Conservation (phyloP, 805 yeast genomes). For the Brettanomyces naardenensis region DNA sequence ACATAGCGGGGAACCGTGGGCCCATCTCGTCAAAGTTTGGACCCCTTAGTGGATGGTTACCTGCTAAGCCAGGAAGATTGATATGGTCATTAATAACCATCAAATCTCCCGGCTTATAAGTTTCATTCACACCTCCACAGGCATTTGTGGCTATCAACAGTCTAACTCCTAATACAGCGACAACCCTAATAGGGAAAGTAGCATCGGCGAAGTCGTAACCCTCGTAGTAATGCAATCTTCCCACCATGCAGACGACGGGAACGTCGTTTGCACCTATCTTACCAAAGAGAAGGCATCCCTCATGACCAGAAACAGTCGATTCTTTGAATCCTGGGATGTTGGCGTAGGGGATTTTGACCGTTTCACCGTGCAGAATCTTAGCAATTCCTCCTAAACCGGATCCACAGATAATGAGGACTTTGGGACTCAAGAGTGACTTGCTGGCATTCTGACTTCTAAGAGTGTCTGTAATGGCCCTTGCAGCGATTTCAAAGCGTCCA, state of each 20-base stretch:
- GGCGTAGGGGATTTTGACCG: conserved; percentile 49
- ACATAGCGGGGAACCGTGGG: conserved; percentile 78
- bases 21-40: conserved; percentile 76
- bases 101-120: conserved; percentile 73
- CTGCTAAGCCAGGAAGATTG: conserved; percentile 86
- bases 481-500: neutral
- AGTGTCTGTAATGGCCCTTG: neutral
- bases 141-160: conserved; percentile 86
- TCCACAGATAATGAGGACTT: conserved; percentile 81
- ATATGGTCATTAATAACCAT: conserved; percentile 89
- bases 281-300: conserved; percentile 78
- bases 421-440: conserved; percentile 31
- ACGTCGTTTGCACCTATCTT: conserved; percentile 55
- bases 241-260: conserved; percentile 90
- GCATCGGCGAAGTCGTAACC: conserved; percentile 81
- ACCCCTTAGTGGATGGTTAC: conserved; percentile 81
- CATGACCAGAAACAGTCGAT: conserved; percentile 89
- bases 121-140: conserved; percentile 78
- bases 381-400: conserved; percentile 90
- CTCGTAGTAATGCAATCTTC: conserved; percentile 87
- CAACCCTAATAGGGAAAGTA: conserved; percentile 77
- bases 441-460: neutral
- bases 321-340: conserved; percentile 73
- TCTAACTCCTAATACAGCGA: conserved; percentile 53
- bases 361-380: conserved; percentile 33